These are phyloP conservation scores for Mycena rosella DNA, from an alignment of 768 basidiomycete genomes.

Conservation along the genomic window DNA sequence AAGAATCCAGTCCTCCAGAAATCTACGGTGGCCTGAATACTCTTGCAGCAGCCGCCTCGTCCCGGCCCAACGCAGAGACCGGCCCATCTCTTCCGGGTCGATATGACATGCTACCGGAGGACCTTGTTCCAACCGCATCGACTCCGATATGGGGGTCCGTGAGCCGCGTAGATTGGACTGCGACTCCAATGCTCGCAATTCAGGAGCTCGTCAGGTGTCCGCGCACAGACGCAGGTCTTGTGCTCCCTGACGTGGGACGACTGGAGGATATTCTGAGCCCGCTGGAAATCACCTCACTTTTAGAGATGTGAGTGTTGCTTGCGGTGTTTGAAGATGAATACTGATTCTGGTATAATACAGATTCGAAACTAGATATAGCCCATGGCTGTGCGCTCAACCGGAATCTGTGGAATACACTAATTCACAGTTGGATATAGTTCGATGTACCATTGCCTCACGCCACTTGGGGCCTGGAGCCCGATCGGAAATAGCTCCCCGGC, in stretches of 20 bases:
- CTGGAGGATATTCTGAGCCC: conserved; percentile 46
- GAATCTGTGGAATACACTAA: conserved; percentile 42
- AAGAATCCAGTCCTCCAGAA: background rate
- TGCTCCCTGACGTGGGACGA: conserved; percentile 37
- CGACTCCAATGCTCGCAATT: conserved; percentile 61
- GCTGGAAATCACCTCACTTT: conserved; percentile 50
- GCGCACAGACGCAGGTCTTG: conserved; percentile 20
- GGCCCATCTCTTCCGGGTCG: conserved; percentile 9
- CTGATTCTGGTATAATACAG: conserved; percentile 42
- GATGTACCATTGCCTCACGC: conserved; percentile 60
- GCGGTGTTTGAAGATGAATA: background rate
- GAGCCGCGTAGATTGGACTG: conserved; percentile 57
- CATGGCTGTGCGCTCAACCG: conserved; percentile 58
- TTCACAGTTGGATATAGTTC: conserved; percentile 56
- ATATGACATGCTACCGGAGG: conserved; percentile 50
- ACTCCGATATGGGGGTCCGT: conserved; percentile 55
- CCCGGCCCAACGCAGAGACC: conserved; percentile 22
- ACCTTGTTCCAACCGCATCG: conserved; percentile 49
- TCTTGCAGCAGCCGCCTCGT: conserved; percentile 31
- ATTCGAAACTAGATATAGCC: conserved; percentile 57
- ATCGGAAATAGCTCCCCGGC: conserved; percentile 51
- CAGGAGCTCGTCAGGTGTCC: conserved; percentile 52
- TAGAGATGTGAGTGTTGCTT: conserved; percentile 50
- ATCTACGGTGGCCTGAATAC: conserved; percentile 21
- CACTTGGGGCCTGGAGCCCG: conserved; percentile 54